Evolutionary conservation across 768 basidiomycete species (phyloP).

Genomic region (Pleurotus citrinopileatus): DNA sequence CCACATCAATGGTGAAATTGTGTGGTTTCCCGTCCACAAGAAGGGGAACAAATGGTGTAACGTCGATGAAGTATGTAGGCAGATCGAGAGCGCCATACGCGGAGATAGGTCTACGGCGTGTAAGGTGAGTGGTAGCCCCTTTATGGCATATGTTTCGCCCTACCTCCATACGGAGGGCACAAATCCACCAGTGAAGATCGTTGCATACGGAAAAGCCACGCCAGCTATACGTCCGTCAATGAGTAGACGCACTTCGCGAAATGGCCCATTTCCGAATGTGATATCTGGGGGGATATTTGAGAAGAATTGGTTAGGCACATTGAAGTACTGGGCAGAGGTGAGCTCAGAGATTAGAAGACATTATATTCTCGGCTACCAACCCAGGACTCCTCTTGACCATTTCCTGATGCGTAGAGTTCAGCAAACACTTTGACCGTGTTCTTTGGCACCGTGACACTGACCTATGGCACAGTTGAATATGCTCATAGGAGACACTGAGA

Average conservation of each 20-base stretch:
- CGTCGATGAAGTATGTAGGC: conserved; percentile 74
- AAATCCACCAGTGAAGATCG: conserved; percentile 76
- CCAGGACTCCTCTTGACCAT: conserved; percentile 69
- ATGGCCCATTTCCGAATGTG: conserved; percentile 43
- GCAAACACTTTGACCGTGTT: conserved; percentile 68
- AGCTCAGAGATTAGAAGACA: conserved; percentile 1
- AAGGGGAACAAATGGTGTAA: conserved; percentile 74
- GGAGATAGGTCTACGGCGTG: conserved; percentile 52
- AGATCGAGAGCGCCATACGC: conserved; percentile 76
- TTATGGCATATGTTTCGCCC: background rate
- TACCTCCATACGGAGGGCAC: conserved; percentile 60
- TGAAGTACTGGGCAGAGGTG: conserved; percentile 54
- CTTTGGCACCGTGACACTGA: conserved; percentile 67
- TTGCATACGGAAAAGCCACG: conserved; percentile 48
- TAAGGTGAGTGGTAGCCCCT: background rate
- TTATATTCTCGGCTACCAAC: too few species aligned
- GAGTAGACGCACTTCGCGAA: conserved; percentile 49
- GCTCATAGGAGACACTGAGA: background rate
- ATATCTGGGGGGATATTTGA: conserved; percentile 45
- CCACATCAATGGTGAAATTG: conserved; percentile 69
- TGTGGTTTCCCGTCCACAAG: conserved; percentile 67
- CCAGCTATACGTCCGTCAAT: conserved; percentile 48
- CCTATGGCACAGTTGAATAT: conserved; percentile 19
- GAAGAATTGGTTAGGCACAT: conserved; percentile 60
- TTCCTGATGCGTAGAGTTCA: conserved; percentile 69